Conservation (phyloP, 352 stramenopile genomes). For the Pythium plurisporium region DNA sequence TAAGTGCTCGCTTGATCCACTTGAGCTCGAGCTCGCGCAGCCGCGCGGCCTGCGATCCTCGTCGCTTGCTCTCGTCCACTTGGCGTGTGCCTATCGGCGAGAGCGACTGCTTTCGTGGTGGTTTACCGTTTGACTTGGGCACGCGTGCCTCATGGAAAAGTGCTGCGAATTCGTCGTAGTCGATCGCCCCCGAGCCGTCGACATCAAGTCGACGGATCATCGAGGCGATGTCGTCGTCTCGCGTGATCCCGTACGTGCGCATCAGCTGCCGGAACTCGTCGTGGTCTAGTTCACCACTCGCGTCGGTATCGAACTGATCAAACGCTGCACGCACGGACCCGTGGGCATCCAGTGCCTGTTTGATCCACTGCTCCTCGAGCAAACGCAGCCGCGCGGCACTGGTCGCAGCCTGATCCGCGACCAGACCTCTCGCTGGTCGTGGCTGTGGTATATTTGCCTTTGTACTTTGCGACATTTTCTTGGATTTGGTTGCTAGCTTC, state of each 20-base stretch:
- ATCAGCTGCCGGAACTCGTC: slow-evolving; percentile 48
- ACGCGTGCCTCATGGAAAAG: slow-evolving; percentile 47
- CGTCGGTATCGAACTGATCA: slow-evolving; percentile 37
- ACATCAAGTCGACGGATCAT: slow-evolving; percentile 45
- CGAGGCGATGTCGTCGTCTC: slow-evolving; percentile 36
- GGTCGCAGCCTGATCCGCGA: slow-evolving; percentile 19
- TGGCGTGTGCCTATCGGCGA: background rate
- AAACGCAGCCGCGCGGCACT: slow-evolving; percentile 25
- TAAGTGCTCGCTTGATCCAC: slow-evolving; percentile 56
- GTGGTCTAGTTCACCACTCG: slow-evolving; percentile 35
- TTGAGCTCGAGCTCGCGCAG: slow-evolving; percentile 51
- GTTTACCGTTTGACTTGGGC: background rate
- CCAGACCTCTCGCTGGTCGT: background rate
- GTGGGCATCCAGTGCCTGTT: slow-evolving; percentile 27
- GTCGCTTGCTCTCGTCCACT: background rate
- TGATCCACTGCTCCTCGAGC: slow-evolving; percentile 49
- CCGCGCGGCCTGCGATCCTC: slow-evolving; percentile 22
- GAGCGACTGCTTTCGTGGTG: background rate
- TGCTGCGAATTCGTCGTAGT: slow-evolving; percentile 60
- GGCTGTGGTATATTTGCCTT: background rate
- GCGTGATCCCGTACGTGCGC: slow-evolving; percentile 38
- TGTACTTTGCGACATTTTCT: background rate
- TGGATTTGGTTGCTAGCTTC: background rate
- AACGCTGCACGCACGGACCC: slow-evolving; percentile 38
- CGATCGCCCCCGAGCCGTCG: slow-evolving; percentile 40